Evolutionary conservation across 352 stramenopile genomes (phyloP), one percentile per base, ranked within the genome.

Genomic region (Pythium dissotocum): DNA sequence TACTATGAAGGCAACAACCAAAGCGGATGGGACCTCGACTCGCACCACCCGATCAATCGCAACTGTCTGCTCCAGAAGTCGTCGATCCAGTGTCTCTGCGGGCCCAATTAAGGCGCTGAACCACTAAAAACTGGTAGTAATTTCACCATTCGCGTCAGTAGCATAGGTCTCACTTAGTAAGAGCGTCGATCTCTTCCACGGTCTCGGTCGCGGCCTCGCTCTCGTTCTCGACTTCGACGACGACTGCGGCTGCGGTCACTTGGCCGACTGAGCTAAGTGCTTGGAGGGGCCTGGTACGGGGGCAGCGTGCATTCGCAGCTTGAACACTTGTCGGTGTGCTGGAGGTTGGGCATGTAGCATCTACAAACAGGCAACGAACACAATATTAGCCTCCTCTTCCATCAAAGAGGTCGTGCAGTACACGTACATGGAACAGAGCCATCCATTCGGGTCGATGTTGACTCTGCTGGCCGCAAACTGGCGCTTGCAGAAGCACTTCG

Each of bases 51-150:
- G 4, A 79, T 93, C 26, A 94, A 94, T 60, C 79, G 75, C 48
- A 89, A 93, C 61, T 94, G 86, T 49, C 58, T 93, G 59, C 82
- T 85, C 48, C 79, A 91, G 59, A 90, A 89, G 60, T 86, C 81
- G 2, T 80, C 77, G 4, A 76, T 91, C 55, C 67, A 53, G 12
- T 94, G 86, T 44, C 48, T 89, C 13, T 94, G 86, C 36, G 86
- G 86, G 18, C 83, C 86, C 14, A 92, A 76, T 26, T 94, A 65
- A 87, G 32, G 21, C 0, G 21, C 0, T 24, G 0, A 24, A 24
- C 21, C 18, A 30, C n/a, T n/a, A 14, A 30, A 53, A 53, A 49
- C 4, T 6, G 4, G 18, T 32, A 3, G 21, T 32, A 53, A 53
- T 53, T 32, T 30, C 46, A 53, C n/a, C n/a, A n/a, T n/a, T n/a